Base-by-base conservation (phyloP, 495 filamentous ascomycete species). In the Neurospora sublineolata region DNA sequence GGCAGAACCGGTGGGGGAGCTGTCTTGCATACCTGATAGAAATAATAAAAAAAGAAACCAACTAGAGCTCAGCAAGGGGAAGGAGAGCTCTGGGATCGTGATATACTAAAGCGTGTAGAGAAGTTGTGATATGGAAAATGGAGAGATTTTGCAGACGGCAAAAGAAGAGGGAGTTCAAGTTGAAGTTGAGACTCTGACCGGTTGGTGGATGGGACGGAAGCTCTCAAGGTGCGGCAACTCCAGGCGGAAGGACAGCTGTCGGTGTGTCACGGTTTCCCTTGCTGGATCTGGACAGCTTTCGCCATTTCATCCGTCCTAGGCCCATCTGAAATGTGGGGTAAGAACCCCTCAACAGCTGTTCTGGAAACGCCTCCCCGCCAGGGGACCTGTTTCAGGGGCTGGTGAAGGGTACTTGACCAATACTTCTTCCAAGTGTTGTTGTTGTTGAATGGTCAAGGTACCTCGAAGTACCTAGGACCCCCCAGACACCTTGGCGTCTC, bases 241-340 rank as follows among this genome's bases (percentile, higher is more conserved):
- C 10, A 23, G 38, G 44, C 27, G 44, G 52, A 60, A 60, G 46
- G 46, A 64, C 52, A 64, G 52, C 52, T 64, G 52, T 64, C 52
- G 27, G 52, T 64, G 52, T 64, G 52, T 64, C 52, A 64, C 52
- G 27, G 14, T 18, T 64, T 64, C 52, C 52, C 52, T 60, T 64
- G 52, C 52, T 64, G 52, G 52, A 64, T 64, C 52, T 33, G 52
- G 52, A 64, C 52, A 64, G 52, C 52, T 64, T 64, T 64, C 27
- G 27, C 52, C 27, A 60, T 30, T 60, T 60, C 52, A 60, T 60
- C 52, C 7, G 2, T 16, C 52, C 27, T 33, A 1, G 27, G 27
- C 52, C 27, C 52, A 64, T 33, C 14, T 30, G 14, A 64, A 64
- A 30, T 64, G 52, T 64, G 52, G 52, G 52, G 52, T 64, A 64